Evolutionary conservation across 768 basidiomycete genomes (phyloP).

Genomic region (Russula ochroleuca): DNA sequence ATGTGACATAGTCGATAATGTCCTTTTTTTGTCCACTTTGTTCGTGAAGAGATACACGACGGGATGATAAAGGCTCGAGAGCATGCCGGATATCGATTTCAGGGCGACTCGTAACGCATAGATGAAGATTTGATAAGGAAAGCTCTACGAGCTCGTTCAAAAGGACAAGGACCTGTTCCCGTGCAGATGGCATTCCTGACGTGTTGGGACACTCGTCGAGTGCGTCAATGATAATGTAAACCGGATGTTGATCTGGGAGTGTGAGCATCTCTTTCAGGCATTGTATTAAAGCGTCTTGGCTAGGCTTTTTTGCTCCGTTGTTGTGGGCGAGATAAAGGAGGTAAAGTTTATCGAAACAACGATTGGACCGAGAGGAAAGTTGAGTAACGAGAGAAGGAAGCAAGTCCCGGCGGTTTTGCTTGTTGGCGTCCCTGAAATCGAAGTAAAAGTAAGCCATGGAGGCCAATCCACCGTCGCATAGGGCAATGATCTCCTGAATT

Average conservation of each 20-base stretch:
- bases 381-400: not conserved
- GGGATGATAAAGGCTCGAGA: not conserved
- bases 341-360: not conserved
- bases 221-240: not conserved
- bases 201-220: not conserved
- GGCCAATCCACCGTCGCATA: not conserved
- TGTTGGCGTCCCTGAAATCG: not conserved
- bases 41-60: not conserved
- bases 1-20: not conserved
- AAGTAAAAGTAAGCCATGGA: not conserved
- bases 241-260: not conserved
- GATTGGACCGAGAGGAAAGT: not conserved
- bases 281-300: not conserved
- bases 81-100: not conserved
- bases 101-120: constrained; percentile 1
- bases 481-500: not conserved
- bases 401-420: not conserved
- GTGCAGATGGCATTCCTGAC: constrained; percentile 1
- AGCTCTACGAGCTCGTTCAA: not conserved
- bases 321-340: not conserved
- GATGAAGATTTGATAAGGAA: not conserved
- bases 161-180: not conserved
- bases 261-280: not conserved
- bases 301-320: not conserved
- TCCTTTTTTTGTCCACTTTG: constrained; percentile 6